Evolutionary conservation across 306 rosid genomes (phyloP), one percentile per base, ranked within the genome.

Genomic region (Heteromeles arbutifolia): DNA sequence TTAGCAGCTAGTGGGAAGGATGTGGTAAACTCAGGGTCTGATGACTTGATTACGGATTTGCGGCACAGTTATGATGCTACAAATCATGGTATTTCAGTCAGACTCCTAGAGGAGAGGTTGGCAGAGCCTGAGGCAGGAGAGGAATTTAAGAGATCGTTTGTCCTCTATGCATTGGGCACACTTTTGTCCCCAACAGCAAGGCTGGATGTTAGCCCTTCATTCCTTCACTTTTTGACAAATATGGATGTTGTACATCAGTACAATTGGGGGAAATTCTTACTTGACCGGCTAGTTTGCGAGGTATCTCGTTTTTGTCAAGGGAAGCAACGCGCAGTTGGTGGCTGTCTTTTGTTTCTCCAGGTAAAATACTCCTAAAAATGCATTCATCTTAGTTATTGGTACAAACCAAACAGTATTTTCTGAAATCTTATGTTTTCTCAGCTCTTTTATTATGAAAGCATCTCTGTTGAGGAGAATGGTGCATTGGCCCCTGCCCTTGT

Each of bases 321-420:
- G 74, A 83, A 77, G 77, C 84, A 83, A 73, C 74, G 4, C 12
- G 84, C 86, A 14, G 86, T 83, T 77, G 86, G 86, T 76, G 86
- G 86, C 54, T 83, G 86, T 80, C 84, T 83, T 25, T 70, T 83
- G 70, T 83, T 83, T 83, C 86, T 83, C 29, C 84, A 80, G 82
- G 86, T 80, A 43, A 73, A 72, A 29, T 68, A 26, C 41, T 79
- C 62, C 70, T 43, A 22, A 43, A 32, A 3, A 2, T 25, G 53
- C 3, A 50, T 9, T 61, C 32, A 29, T 67, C 39, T 22, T 79
- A 11, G 43, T 54, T 58, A 59, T 13, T 19, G 17, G 8, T 11
- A 6, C 71, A 22, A 22, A 28, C 29, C 67, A 34, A 37, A 34
- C 14, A 37, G 41, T 68, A 15, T 24, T 67, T 29, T 48, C 73